Evolutionary conservation across 768 basidiomycete species (phyloP).

Genomic region (Naganishia friedmannii): DNA sequence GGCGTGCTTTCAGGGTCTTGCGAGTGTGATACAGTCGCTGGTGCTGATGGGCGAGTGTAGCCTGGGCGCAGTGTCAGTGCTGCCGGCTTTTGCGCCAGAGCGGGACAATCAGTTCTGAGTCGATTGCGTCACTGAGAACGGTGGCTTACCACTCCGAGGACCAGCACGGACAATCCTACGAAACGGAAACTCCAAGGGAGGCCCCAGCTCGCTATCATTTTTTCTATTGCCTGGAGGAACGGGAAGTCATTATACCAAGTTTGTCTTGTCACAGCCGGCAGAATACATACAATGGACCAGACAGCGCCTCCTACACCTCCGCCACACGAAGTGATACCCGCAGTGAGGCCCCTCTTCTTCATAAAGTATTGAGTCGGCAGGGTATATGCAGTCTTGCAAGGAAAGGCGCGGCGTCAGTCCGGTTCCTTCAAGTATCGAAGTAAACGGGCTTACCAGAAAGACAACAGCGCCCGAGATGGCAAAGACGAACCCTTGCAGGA

Average conservation of each 20-base stretch:
- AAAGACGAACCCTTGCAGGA: slow-evolving; percentile 33
- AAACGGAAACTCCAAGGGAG: slow-evolving; percentile 29
- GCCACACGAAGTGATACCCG: slow-evolving; percentile 33
- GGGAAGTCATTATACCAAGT: too few relatives aligned
- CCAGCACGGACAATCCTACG: slow-evolving; percentile 6
- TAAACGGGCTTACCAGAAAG: slow-evolving; percentile 27
- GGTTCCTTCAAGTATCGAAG: background rate
- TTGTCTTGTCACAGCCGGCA: background rate
- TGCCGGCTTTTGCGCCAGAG: slow-evolving; percentile 13
- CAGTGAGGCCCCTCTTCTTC: slow-evolving; percentile 33
- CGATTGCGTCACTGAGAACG: too few relatives aligned
- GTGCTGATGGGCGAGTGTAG: slow-evolving; percentile 4
- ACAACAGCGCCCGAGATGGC: slow-evolving; percentile 20
- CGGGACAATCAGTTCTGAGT: background rate
- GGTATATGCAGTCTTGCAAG: slow-evolving; percentile 29
- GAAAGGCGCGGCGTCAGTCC: background rate
- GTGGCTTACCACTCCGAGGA: slow-evolving; percentile 14
- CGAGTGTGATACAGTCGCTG: background rate
- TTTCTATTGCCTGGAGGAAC: slow-evolving; percentile 23
- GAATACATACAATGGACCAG: slow-evolving; percentile 30
- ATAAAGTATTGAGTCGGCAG: slow-evolving; percentile 33
- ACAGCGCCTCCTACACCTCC: slow-evolving; percentile 33
- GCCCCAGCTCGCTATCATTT: slow-evolving; percentile 26
- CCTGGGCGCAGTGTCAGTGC: slow-evolving; percentile 23
- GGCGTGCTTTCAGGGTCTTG: slow-evolving; percentile 5